Percentiles rank a stretch among this genome's conserved stretches.
Evolutionary conservation across 306 rosid species (phyloP).

Genomic region (Abrus pulchellus): DNA sequence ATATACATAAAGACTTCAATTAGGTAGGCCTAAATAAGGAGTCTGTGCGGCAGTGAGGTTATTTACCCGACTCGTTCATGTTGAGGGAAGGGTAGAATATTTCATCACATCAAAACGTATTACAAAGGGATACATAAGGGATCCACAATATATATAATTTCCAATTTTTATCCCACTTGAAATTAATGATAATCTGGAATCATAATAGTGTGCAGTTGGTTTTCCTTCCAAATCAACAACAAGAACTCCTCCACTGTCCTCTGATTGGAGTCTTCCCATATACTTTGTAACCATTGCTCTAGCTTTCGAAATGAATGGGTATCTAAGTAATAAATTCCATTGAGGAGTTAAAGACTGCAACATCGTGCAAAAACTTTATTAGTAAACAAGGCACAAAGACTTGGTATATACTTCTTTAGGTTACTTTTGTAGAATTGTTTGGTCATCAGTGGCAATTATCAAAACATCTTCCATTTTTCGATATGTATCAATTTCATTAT

Average conservation of each 20-base stretch:
- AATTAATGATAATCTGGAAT: slow-evolving; percentile 48
- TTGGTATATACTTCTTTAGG: not conserved
- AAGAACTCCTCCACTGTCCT: slow-evolving; percentile 62
- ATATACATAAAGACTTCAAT: no score
- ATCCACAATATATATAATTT: slow-evolving; percentile 53
- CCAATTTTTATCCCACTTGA: slow-evolving; percentile 68
- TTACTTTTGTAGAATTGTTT: not conserved
- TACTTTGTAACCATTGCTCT: slow-evolving; percentile 46
- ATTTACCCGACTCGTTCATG: slow-evolving; percentile 29
- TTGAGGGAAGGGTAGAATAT: slow-evolving; percentile 27
- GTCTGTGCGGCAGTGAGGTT: not conserved
- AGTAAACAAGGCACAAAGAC: not conserved
- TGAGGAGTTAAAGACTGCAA: slow-evolving; percentile 51
- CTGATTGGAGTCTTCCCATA: slow-evolving; percentile 24
- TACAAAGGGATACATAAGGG: slow-evolving; percentile 23
- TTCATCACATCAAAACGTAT: slow-evolving; percentile 39
- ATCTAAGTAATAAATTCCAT: slow-evolving; percentile 49
- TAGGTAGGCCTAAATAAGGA: not conserved
- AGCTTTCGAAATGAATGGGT: slow-evolving; percentile 59
- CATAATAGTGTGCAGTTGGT: slow-evolving; percentile 51
- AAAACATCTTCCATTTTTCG: not conserved
- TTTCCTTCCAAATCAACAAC: slow-evolving; percentile 68
- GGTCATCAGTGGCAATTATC: not conserved
- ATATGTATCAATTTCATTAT: not conserved
- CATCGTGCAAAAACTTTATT: not conserved